phyloP scores from a whole-genome alignment of 306 rosid species.

The Urtica urens region DNA sequence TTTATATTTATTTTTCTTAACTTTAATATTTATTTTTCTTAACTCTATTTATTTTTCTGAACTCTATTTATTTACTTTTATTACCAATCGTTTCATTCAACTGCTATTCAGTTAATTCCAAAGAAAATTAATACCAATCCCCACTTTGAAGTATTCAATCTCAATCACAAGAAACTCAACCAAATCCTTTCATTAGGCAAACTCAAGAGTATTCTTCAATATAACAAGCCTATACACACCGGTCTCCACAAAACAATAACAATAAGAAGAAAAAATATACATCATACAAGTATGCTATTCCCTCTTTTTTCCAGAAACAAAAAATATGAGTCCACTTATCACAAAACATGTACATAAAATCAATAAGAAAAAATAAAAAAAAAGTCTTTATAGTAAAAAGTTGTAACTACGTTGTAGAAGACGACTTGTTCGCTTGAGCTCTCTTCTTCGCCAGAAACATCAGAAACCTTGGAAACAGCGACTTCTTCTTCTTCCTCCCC shows the following conservation, averaged over 20 bases:
- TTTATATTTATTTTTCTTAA: too few species aligned
- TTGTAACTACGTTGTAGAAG: too few species aligned
- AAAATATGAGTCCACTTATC: constrained; percentile 22
- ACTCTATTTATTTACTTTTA: too few species aligned
- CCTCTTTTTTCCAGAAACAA: constrained; percentile 24
- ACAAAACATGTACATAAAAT: constrained; percentile 37
- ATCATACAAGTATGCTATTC: constrained; percentile 28
- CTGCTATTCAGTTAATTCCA: neutral
- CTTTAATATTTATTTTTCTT: too few species aligned
- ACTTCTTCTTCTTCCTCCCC: constrained; percentile 64
- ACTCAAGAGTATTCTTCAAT: constrained; percentile 27
- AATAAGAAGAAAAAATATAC: constrained; percentile 24
- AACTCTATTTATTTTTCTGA: too few species aligned
- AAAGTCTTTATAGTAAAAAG: constrained; percentile 16
- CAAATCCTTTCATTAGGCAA: constrained; percentile 26
- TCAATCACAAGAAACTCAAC: neutral
- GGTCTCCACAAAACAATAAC: neutral
- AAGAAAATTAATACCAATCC: neutral
- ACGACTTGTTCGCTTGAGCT: constrained; percentile 36
- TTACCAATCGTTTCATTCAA: too few species aligned
- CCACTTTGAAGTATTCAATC: neutral
- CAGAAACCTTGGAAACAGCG: constrained; percentile 72
- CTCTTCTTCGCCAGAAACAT: constrained; percentile 76
- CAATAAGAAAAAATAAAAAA: constrained; percentile 8
- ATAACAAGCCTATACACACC: constrained; percentile 37